These are phyloP conservation scores for Ocimum tenuiflorum DNA, from an alignment of 257 asterid genomes.

Conservation along the genomic window DNA sequence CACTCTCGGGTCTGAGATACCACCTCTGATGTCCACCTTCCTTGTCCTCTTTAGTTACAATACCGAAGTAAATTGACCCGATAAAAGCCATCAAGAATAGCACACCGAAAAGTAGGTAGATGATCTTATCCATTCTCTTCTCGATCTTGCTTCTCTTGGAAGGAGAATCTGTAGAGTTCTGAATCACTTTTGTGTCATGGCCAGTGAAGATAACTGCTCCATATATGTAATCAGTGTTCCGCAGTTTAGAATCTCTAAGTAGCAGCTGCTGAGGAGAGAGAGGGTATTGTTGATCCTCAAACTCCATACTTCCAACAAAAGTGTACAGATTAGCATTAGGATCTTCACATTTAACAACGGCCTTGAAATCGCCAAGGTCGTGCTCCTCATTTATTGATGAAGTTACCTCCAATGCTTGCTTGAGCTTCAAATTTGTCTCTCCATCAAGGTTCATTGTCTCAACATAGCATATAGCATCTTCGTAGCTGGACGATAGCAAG, in stretches of 20 bases:
- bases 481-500: conserved; percentile 76
- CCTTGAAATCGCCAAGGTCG: conserved; percentile 42
- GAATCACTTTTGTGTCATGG: conserved; percentile 86
- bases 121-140: conserved; percentile 78
- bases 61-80: conserved; percentile 77
- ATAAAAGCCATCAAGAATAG: conserved; percentile 48
- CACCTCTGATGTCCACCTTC: conserved; percentile 56
- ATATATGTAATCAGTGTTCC: conserved; percentile 66
- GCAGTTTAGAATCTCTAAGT: conserved; percentile 71
- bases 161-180: conserved; percentile 81
- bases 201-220: conserved; percentile 92
- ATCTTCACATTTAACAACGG: conserved; percentile 74
- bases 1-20: conserved; percentile 53
- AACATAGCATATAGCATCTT: conserved; percentile 79
- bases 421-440: conserved; percentile 84
- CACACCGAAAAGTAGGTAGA: conserved; percentile 62
- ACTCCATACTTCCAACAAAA: conserved; percentile 74
- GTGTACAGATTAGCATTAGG: conserved; percentile 80
- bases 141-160: conserved; percentile 88
- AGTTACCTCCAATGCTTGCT: conserved; percentile 68
- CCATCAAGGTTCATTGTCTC: conserved; percentile 98
- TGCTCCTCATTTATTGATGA: conserved; percentile 45
- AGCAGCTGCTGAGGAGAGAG: conserved; percentile 82
- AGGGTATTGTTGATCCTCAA: conserved; percentile 48
- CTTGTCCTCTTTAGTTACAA: conserved; percentile 50